phyloP scores from a whole-genome alignment of 495 filamentous ascomycete genomes.

The Penicillium arizonense region DNA sequence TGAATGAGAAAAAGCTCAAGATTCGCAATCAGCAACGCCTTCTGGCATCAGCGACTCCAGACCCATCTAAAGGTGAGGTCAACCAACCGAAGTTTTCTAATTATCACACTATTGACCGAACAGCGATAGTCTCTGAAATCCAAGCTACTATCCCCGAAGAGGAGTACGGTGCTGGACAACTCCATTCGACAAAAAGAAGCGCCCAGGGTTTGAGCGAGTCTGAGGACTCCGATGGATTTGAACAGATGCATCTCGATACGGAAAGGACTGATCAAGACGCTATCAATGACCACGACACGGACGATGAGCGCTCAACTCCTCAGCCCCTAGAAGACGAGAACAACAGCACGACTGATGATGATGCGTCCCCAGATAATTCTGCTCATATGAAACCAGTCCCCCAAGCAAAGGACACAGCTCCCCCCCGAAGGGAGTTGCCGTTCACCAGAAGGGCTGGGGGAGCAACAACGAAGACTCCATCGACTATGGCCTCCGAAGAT shows the following conservation, averaged over 20 bases:
- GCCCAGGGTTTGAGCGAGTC: conserved; percentile 15
- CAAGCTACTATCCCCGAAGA: conserved; percentile 17
- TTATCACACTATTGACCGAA: background rate
- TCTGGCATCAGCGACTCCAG: conserved; percentile 57
- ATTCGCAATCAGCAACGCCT: conserved; percentile 78
- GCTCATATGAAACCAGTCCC: conserved; percentile 1
- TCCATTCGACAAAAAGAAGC: conserved; percentile 46
- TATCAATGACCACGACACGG: conserved; percentile 31
- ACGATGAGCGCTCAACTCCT: conserved; percentile 38
- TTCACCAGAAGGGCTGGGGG: conserved; percentile 24
- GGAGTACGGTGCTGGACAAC: conserved; percentile 9
- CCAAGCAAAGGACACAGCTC: conserved; percentile 18
- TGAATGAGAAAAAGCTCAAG: conserved; percentile 91
- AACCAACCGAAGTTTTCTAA: background rate
- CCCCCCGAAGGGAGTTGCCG: conserved; percentile 39
- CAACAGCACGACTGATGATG: conserved; percentile 42
- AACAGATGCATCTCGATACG: conserved; percentile 59
- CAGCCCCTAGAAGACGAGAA: conserved; percentile 35
- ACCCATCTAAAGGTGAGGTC: conserved; percentile 44
- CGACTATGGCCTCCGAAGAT: conserved; percentile 1
- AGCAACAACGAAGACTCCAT: conserved; percentile 2
- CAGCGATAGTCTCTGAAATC: conserved; percentile 26
- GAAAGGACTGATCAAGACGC: conserved; percentile 16
- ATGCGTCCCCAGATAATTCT: conserved; percentile 5
- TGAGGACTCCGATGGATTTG: conserved; percentile 39